Evolutionary conservation across 305 asterid species (phyloP).

Genomic region (Nicotiana rustica): DNA sequence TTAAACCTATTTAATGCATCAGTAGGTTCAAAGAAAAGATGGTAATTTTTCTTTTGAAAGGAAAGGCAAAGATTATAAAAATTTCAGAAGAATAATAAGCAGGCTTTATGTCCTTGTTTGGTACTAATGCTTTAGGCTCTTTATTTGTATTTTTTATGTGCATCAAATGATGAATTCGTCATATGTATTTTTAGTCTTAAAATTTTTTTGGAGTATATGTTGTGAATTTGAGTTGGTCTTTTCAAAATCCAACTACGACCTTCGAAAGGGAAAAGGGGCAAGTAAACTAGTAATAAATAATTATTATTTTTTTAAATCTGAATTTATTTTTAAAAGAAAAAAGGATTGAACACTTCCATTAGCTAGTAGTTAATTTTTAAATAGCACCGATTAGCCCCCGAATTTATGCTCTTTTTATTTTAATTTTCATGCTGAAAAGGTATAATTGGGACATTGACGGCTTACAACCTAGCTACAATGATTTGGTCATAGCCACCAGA

Average conservation of each 20-base stretch:
- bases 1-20: too few species aligned
- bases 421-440: too few species aligned
- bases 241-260: neutral
- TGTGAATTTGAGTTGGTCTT: neutral
- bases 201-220: neutral
- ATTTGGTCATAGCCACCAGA: too few species aligned
- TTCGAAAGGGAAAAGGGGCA: conserved; percentile 8
- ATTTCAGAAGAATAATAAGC: neutral
- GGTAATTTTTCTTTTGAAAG: too few species aligned
- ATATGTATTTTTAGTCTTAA: neutral
- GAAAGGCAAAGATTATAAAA: too few species aligned
- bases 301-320: neutral
- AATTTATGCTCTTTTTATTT: too few species aligned
- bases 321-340: too few species aligned
- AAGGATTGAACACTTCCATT: neutral
- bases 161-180: neutral
- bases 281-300: neutral
- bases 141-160: neutral
- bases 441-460: too few species aligned
- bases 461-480: too few species aligned
- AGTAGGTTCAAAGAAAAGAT: too few species aligned
- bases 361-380: neutral
- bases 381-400: neutral
- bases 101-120: neutral
- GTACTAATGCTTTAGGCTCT: neutral